Conservation (phyloP, 2,329 filamentous ascomycete genomes). For the Fusarium sacchari region DNA sequence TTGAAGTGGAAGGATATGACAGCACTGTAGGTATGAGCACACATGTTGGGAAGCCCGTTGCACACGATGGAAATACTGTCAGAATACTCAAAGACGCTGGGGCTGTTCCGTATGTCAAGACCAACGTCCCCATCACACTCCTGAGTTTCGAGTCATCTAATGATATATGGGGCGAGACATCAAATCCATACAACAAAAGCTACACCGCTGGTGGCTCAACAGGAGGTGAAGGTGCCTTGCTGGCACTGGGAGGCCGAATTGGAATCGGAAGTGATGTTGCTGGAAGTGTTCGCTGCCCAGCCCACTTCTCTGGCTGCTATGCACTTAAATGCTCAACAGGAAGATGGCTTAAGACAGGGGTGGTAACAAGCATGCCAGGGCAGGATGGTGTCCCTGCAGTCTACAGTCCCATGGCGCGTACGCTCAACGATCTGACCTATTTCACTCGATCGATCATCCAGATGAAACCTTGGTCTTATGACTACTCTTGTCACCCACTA, state of each 20-base stretch:
- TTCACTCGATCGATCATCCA: slow-evolving; percentile 81
- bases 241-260: slow-evolving; percentile 85
- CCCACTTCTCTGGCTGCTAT: slow-evolving; percentile 91
- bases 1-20: slow-evolving; percentile 86
- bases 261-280: slow-evolving; percentile 93
- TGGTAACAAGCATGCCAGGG: slow-evolving; percentile 88
- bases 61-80: slow-evolving; percentile 76
- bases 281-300: slow-evolving; percentile 85
- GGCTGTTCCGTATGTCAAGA: slow-evolving; percentile 92
- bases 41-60: slow-evolving; percentile 73
- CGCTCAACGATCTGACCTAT: slow-evolving; percentile 82
- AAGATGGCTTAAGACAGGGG: slow-evolving; percentile 86
- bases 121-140: slow-evolving; percentile 86
- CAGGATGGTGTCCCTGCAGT: slow-evolving; percentile 91
- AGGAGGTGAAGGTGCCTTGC: slow-evolving; percentile 83
- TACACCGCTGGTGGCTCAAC: slow-evolving; percentile 93
- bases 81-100: slow-evolving; percentile 86
- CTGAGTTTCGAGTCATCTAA: slow-evolving; percentile 85
- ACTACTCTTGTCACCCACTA: slow-evolving; percentile 86
- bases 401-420: slow-evolving; percentile 92
- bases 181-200: slow-evolving; percentile 83
- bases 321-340: slow-evolving; percentile 87
- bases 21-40: slow-evolving; percentile 82
- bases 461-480: slow-evolving; percentile 90
- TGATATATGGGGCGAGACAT: slow-evolving; percentile 82